Percentiles rank a stretch among this genome's conserved stretches.
Evolutionary conservation across 2,329 filamentous ascomycete species (phyloP).

Genomic region (Ceratocystis lukuohia): DNA sequence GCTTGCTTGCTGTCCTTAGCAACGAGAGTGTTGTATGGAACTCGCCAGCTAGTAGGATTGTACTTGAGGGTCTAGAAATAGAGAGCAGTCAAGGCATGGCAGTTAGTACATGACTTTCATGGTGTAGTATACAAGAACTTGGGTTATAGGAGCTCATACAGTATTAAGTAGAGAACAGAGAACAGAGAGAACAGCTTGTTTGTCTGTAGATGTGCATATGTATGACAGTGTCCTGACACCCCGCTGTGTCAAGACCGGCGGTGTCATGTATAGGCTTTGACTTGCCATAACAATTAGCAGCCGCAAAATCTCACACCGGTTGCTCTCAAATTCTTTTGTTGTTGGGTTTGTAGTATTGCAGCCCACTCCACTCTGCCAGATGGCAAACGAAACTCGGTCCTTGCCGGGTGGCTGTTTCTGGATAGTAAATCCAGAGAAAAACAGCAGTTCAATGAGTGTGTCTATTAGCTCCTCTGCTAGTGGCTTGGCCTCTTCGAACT

Average conservation of each 20-base stretch:
- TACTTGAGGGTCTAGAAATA: slow-evolving; percentile 71
- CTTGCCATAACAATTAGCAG: slow-evolving; percentile 75
- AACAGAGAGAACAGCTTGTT: slow-evolving; percentile 78
- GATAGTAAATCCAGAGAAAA: slow-evolving; percentile 81
- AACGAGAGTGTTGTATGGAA: slow-evolving; percentile 85
- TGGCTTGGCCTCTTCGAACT: slow-evolving; percentile 72
- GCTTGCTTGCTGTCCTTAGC: slow-evolving; percentile 85
- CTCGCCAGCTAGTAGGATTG: slow-evolving; percentile 84
- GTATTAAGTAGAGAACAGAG: slow-evolving; percentile 92
- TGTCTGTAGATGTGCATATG: slow-evolving; percentile 74
- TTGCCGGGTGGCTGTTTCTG: slow-evolving; percentile 57
- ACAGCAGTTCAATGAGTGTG: slow-evolving; percentile 74
- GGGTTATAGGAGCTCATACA: slow-evolving; percentile 34
- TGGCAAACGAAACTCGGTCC: slow-evolving; percentile 76
- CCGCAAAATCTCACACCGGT: slow-evolving; percentile 78
- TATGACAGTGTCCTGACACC: slow-evolving; percentile 80
- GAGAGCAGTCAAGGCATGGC: not conserved
- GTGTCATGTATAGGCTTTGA: slow-evolving; percentile 85
- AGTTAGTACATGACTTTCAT: not conserved
- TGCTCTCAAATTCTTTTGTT: slow-evolving; percentile 84
- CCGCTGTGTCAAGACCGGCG: slow-evolving; percentile 63
- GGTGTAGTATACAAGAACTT: not conserved
- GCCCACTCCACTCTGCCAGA: slow-evolving; percentile 96
- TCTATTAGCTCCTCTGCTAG: slow-evolving; percentile 88
- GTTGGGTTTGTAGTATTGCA: slow-evolving; percentile 81